Base-by-base conservation (phyloP, 1,139 yeast genomes). In the Saccharomyces hybrid region DNA sequence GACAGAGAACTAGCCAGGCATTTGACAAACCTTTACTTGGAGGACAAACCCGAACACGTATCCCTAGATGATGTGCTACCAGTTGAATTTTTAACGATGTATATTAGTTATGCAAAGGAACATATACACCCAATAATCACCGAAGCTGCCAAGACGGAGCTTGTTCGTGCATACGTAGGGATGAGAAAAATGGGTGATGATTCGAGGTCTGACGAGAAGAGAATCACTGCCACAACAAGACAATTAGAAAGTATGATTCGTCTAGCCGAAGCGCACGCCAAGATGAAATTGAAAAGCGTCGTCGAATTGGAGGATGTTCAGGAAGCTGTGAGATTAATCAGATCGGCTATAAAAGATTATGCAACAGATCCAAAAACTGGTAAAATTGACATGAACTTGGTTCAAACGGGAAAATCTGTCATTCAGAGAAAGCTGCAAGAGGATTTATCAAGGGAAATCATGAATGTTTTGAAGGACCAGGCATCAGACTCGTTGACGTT, bases 291-390 rank as follows among this genome's bases (percentile, higher is more conserved):
- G 48, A 80, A 93, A 1, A 73, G 78, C 1, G 70, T 67, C 1
- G 99, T 93, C 4, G 86, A 84, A 52, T 75, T 87, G 28, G 78
- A 78, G 34, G 99, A 93, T 71, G 99, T 93, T n/a, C 78, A 79
- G 61, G 99, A 93, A 69, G 96, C 98, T 0, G 97, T 91, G 2
- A 80, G 99, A 60, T 77, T 93, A 61, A 93, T 91, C 68, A 85
- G 88, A 63, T 80, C 96, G 8, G 99, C 99, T 25, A 88, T 93
- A 61, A 93, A 93, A 71, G 98, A 93, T 62, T 95, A 93, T 70
- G 99, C 99, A 14, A 93, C 97, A 7, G 99, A 93, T 73, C 99
- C 98, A 32, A 78, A 86, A 47, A 91, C 99, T 0, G 99, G 99
- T 46, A 82, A 93, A 66, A 93, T 93, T 62, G 99, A 95, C 69